Evolutionary conservation across 805 yeast species (phyloP).

Genomic region (Kodamaea kaohsiungensis): DNA sequence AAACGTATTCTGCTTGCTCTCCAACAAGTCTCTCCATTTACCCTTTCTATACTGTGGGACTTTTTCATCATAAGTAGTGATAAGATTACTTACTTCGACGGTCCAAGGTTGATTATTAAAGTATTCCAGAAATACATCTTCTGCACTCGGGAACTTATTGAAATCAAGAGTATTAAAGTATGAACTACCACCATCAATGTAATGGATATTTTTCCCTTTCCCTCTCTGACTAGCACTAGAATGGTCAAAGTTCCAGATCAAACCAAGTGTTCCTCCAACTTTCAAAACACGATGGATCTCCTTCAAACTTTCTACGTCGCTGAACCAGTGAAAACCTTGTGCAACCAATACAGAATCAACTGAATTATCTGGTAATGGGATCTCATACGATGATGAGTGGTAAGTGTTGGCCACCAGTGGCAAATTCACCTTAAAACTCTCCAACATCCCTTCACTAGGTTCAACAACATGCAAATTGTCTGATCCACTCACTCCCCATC

Average conservation of each 20-base stretch:
- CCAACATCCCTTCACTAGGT: constrained; percentile 59
- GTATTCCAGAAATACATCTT: constrained; percentile 15
- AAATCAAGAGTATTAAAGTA: constrained; percentile 7
- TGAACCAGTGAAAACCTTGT: constrained; percentile 70
- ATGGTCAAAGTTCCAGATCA: constrained; percentile 61
- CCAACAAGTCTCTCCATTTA: constrained; percentile 46
- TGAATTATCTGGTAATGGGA: constrained; percentile 47
- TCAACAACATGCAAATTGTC: constrained; percentile 49
- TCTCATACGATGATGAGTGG: constrained; percentile 44
- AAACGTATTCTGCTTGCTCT: constrained; percentile 20
- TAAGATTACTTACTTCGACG: constrained; percentile 29
- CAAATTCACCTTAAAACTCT: constrained; percentile 44
- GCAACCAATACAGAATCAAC: constrained; percentile 56
- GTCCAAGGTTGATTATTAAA: constrained; percentile 38
- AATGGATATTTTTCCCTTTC: not conserved
- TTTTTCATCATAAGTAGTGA: constrained; percentile 36
- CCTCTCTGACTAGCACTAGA: constrained; percentile 13
- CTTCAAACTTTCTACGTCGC: constrained; percentile 45
- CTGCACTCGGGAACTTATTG: constrained; percentile 1
- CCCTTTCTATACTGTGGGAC: constrained; percentile 61
- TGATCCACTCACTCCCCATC: constrained; percentile 26
- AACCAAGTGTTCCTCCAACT: constrained; percentile 48
- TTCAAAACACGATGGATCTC: constrained; percentile 55
- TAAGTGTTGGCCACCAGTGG: constrained; percentile 37
- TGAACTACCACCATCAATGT: constrained; percentile 9